phyloP scores from a whole-genome alignment of 139 green algal genomes.

The Axilococcus clingmanii region DNA sequence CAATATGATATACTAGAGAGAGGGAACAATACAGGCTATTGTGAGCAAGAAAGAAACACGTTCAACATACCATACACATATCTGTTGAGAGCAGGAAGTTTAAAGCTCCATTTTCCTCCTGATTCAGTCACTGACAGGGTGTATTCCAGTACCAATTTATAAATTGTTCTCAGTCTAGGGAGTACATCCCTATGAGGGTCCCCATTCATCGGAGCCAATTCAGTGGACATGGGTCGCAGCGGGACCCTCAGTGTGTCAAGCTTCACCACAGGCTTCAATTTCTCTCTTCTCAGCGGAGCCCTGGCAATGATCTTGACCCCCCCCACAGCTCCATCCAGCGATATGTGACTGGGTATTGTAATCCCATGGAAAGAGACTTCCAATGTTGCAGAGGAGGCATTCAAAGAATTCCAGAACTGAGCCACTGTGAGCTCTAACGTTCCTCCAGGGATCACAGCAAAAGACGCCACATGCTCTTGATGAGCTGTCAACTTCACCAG shows the following conservation, averaged over 20 bases:
- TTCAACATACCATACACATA: constrained; percentile 24
- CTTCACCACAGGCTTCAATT: constrained; percentile 44
- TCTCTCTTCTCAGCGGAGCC: constrained; percentile 47
- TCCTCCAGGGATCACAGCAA: constrained; percentile 34
- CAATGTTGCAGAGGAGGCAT: constrained; percentile 24
- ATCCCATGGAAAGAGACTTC: constrained; percentile 74
- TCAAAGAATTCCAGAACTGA: constrained; percentile 66
- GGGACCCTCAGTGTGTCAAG: constrained; percentile 48
- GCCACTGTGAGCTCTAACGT: constrained; percentile 76
- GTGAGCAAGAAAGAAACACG: constrained; percentile 1
- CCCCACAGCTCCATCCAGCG: constrained; percentile 22
- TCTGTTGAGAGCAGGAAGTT: constrained; percentile 58
- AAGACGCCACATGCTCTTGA: constrained; percentile 5
- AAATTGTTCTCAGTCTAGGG: constrained; percentile 44
- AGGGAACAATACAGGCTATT: not conserved
- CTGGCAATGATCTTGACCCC: constrained; percentile 16
- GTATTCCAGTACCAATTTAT: constrained; percentile 74
- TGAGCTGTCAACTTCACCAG: constrained; percentile 10
- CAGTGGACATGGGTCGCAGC: constrained; percentile 25
- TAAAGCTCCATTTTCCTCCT: constrained; percentile 55
- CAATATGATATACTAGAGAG: not conserved
- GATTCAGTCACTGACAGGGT: constrained; percentile 63
- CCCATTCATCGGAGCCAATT: constrained; percentile 32
- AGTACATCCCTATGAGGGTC: constrained; percentile 55
- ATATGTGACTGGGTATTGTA: constrained; percentile 1